Evolutionary conservation across 805 yeast species (phyloP).

Genomic region (Grigorovia yakushimaensis): DNA sequence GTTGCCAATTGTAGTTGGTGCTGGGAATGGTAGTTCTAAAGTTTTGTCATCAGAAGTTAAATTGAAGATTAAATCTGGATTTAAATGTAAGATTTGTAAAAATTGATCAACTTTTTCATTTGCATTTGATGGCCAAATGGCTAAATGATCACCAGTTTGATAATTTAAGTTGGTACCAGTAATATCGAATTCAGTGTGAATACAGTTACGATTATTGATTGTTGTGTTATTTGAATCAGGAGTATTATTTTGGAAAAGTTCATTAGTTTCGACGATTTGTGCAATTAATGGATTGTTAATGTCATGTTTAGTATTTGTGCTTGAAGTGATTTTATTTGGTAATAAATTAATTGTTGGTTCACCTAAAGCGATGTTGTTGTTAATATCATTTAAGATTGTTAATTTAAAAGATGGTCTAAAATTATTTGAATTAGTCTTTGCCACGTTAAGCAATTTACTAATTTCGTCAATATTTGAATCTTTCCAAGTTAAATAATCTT

Average conservation of each 20-base stretch:
- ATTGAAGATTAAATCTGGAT: conserved; percentile 45
- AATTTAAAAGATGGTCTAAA: conserved; percentile 62
- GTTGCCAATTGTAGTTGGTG: conserved; percentile 84
- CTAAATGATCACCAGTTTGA: conserved; percentile 93
- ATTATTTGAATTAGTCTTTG: conserved; percentile 25
- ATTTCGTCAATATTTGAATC: conserved; percentile 62
- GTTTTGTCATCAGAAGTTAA: conserved; percentile 67
- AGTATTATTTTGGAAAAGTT: conserved; percentile 54
- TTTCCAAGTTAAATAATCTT: conserved; percentile 90
- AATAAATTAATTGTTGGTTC: conserved; percentile 64
- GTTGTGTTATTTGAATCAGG: no score
- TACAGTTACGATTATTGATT: conserved; percentile 51
- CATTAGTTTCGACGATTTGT: conserved; percentile 48
- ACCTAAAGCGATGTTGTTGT: conserved; percentile 54
- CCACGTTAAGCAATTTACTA: not conserved
- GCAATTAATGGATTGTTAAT: conserved; percentile 78
- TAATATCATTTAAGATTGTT: conserved; percentile 31
- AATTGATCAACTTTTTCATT: conserved; percentile 64
- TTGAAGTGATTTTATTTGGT: conserved; percentile 45
- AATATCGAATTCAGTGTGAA: conserved; percentile 83
- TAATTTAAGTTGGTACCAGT: conserved; percentile 67
- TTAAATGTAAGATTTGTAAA: conserved; percentile 51
- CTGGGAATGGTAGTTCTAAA: conserved; percentile 51
- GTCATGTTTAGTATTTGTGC: conserved; percentile 34
- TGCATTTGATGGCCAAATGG: conserved; percentile 88